Evolutionary conservation across 2,329 filamentous ascomycete species (phyloP).

Genomic region (Venturia effusa): DNA sequence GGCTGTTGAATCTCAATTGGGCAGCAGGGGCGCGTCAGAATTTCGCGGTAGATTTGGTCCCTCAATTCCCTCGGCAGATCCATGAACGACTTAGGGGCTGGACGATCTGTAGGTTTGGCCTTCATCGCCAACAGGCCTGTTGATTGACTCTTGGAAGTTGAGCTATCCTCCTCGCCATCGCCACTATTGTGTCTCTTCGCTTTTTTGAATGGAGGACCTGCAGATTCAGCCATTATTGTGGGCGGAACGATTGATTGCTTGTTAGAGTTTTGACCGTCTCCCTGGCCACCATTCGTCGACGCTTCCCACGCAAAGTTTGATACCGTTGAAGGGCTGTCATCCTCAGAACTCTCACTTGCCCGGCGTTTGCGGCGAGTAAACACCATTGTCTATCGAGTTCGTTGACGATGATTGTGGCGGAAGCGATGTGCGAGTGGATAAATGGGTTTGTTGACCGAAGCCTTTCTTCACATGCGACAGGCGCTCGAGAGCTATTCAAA

Average conservation of each 20-base stretch:
- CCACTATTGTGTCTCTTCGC: background rate
- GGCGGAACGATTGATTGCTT: background rate
- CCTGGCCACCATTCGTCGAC: background rate
- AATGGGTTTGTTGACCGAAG: background rate
- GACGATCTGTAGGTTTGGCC: too few species aligned
- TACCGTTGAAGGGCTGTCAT: background rate
- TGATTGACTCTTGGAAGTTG: too few species aligned
- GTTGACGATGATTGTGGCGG: background rate
- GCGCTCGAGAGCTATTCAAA: too few species aligned
- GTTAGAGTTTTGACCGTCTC: background rate
- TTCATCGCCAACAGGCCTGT: too few species aligned
- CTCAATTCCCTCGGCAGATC: conserved; percentile 5
- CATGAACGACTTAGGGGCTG: background rate
- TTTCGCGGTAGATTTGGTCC: conserved; percentile 6
- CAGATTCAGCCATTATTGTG: background rate
- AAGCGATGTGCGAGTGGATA: background rate
- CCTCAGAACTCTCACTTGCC: background rate
- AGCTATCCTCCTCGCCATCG: too few species aligned
- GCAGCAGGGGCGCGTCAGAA: background rate
- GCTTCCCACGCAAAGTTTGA: background rate
- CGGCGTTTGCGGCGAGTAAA: background rate
- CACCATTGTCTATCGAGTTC: background rate
- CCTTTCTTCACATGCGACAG: background rate
- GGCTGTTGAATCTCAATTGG: conserved; percentile 8
- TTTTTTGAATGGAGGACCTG: background rate